Conservation (phyloP, 129 eudicot genomes). For the Centella asiatica region DNA sequence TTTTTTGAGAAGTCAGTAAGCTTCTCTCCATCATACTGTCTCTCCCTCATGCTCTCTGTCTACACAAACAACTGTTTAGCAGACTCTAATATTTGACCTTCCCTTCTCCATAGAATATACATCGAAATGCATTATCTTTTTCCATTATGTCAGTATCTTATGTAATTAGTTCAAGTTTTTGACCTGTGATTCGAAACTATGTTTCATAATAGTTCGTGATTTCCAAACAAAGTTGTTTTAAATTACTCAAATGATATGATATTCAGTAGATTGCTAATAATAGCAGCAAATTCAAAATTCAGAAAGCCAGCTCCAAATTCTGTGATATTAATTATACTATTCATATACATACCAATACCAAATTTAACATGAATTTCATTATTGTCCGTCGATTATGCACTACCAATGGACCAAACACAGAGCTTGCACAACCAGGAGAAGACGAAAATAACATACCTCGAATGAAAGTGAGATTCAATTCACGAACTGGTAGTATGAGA, state of each 20-base stretch:
- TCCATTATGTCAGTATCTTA: not conserved
- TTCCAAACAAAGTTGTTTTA: not conserved
- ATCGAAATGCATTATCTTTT: not conserved
- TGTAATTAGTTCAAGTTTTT: too few species aligned
- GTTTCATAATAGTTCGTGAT: not conserved
- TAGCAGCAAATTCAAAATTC: not conserved
- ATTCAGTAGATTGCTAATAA: not conserved
- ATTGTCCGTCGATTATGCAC: not conserved
- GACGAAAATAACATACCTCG: slow-evolving; percentile 36
- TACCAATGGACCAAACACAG: not conserved
- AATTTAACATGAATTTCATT: too few species aligned
- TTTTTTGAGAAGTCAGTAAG: too few species aligned
- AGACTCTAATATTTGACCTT: too few species aligned
- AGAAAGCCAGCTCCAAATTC: not conserved
- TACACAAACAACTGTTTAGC: too few species aligned
- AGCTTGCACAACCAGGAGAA: not conserved
- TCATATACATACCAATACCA: too few species aligned
- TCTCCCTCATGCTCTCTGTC: too few species aligned
- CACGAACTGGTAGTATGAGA: slow-evolving; percentile 65
- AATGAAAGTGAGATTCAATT: slow-evolving; percentile 54
- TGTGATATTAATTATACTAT: too few species aligned
- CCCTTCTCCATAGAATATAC: too few species aligned
- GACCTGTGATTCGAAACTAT: not conserved
- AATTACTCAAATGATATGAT: not conserved
- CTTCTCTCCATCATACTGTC: too few species aligned